Percentiles rank a stretch among this genome's conserved stretches.
Conservation (phyloP, 2,329 filamentous ascomycete genomes). For the Paecilomyces niveus region DNA sequence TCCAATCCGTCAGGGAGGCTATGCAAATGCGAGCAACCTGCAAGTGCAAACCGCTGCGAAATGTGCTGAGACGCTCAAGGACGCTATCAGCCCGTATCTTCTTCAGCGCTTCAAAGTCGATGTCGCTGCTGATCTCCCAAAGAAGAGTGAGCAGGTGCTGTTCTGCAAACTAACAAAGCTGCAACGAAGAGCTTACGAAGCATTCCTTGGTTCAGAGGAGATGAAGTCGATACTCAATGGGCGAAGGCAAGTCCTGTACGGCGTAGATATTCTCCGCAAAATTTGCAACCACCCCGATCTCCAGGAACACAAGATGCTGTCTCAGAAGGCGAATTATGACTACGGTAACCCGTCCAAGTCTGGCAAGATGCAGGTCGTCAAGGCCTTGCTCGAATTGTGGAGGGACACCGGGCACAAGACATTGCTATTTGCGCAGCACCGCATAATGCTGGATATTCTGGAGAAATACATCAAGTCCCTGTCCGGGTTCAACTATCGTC, state of each 20-base stretch:
- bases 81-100: conserved; percentile 87
- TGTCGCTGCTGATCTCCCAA: conserved; percentile 85
- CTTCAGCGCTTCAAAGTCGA: conserved; percentile 89
- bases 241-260: conserved; percentile 73
- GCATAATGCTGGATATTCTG: conserved; percentile 92
- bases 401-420: conserved; percentile 90
- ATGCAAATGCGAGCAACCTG: conserved; percentile 88
- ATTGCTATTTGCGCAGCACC: conserved; percentile 83
- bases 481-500: conserved; percentile 65
- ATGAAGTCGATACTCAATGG: conserved; percentile 74
- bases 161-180: conserved; percentile 85
- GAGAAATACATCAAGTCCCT: conserved; percentile 69
- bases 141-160: conserved; percentile 92
- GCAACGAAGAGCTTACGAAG: conserved; percentile 73
- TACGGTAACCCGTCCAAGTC: conserved; percentile 76
- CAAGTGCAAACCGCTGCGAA: conserved; percentile 92
- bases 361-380: conserved; percentile 93
- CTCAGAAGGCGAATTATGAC: conserved; percentile 57
- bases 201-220: conserved; percentile 74
- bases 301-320: conserved; percentile 56
- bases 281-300: conserved; percentile 97
- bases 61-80: conserved; percentile 88
- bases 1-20: conserved; percentile 86
- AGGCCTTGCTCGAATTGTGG: conserved; percentile 81
- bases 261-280: conserved; percentile 87